Percentiles rank a stretch among this genome's conserved stretches.
These are phyloP conservation scores for Kwoniella pini DNA, from an alignment of 768 basidiomycete genomes.

Conservation along the genomic window DNA sequence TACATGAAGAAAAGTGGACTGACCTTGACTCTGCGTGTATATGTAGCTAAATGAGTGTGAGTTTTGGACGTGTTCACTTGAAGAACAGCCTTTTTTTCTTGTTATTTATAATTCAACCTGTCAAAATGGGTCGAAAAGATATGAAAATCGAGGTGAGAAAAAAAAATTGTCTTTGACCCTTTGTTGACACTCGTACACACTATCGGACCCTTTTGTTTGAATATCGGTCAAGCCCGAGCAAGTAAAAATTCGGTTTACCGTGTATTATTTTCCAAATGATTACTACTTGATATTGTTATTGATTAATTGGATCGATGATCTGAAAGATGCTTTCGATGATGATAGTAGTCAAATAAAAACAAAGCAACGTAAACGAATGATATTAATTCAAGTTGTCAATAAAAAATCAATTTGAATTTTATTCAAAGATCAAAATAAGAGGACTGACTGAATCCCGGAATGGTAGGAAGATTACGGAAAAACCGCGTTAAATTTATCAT, in stretches of 20 bases:
- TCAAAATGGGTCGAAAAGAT: background rate
- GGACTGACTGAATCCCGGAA: background rate
- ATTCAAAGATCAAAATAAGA: background rate
- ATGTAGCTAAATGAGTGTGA: too few relatives aligned
- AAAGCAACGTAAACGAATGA: background rate
- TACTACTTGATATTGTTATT: too few relatives aligned
- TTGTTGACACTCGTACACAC: constrained; percentile 1
- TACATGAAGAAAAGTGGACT: too few relatives aligned
- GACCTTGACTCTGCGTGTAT: too few relatives aligned
- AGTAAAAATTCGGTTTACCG: too few relatives aligned
- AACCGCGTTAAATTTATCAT: background rate
- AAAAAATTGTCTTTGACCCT: background rate
- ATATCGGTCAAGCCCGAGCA: background rate
- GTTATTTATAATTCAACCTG: too few relatives aligned
- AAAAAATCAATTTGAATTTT: background rate
- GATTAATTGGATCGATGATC: too few relatives aligned
- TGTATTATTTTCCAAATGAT: too few relatives aligned
- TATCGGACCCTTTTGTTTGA: background rate
- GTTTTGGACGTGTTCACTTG: too few relatives aligned
- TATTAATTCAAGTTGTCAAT: background rate
- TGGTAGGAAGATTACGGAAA: background rate
- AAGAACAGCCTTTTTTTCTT: too few relatives aligned
- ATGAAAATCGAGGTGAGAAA: background rate
- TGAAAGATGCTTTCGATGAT: background rate
- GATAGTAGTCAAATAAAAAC: background rate